Base-by-base conservation (phyloP, 148 eudicot species). In the Arctostaphylos glauca region DNA sequence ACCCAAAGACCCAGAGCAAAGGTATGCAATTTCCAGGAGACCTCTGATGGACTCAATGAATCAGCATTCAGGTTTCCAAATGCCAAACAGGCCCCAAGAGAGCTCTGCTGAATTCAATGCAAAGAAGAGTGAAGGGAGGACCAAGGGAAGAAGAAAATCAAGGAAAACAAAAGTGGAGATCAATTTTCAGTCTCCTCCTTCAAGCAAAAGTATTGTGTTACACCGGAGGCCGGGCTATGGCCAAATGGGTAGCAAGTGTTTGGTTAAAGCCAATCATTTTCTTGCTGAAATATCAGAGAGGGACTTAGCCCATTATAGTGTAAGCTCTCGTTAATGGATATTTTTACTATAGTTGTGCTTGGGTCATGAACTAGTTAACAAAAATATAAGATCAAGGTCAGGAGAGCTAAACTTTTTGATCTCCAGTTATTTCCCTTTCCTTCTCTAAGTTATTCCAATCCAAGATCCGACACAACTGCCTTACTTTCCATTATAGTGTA, bases 251-350 rank as follows among this genome's bases (percentile, higher is more conserved):
- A 89, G 89, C 55, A 89, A 89, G 80, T 90, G 93, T 76, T 62
- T 92, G 72, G 93, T 92, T 59, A 92, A 91, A 84, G 95, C 95
- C 6, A 92, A 92, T 81, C 89, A 90, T 82, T 92, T 92, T 85
- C 88, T 92, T 48, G 90, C 92, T 55, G 87, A 89, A 82, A 81
- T 92, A 70, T 85, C 93, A 4, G 79, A 80, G 84, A 85, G 87
- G 75, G 91, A 92, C 82, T 88, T 92, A 47, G 84, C 87, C 77
- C 95, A 92, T 44, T 92, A 92, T 78, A 87, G 80, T 84, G 95
- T 92, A 90, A 88, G 95, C 83, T 59, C 31, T 75, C 68, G 23
- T 62, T 6, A 1, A 12, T 66, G 43, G 71, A 25, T 66, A 25
- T 25, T 23, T 31, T 12, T 25, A 4, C 2, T 12, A 7, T 52